Conservation (phyloP, 805 yeast genomes). For the Suhomyces sp. region DNA sequence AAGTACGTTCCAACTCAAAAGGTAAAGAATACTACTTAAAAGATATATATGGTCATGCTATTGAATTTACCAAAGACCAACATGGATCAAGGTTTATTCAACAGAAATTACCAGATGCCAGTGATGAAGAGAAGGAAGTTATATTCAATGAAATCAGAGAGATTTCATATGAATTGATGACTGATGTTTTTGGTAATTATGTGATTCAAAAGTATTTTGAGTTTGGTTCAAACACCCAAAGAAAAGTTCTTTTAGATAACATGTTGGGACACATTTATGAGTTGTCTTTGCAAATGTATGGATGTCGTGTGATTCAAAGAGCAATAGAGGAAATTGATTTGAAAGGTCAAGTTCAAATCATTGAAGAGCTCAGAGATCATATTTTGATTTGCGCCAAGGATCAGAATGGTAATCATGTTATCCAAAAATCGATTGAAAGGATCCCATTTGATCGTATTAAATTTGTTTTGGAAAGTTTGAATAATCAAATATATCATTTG, state of each 20-base stretch:
- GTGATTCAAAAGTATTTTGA: conserved; percentile 95
- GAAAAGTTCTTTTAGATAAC: conserved; percentile 59
- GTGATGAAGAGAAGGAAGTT: conserved; percentile 69
- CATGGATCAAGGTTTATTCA: conserved; percentile 97
- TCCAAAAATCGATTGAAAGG: conserved; percentile 89
- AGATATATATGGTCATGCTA: conserved; percentile 82
- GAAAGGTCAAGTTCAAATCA: conserved; percentile 64
- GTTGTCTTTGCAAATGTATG: conserved; percentile 92
- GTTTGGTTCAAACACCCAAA: conserved; percentile 70
- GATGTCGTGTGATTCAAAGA: conserved; percentile 94
- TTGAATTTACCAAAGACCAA: conserved; percentile 93
- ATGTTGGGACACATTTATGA: conserved; percentile 75
- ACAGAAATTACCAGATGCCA: conserved; percentile 69
- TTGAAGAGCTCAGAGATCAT: conserved; percentile 69
- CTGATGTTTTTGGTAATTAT: conserved; percentile 97
- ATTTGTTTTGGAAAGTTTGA: conserved; percentile 71
- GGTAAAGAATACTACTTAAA: conserved; percentile 61
- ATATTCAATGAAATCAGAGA: conserved; percentile 82
- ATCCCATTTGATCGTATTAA: conserved; percentile 69
- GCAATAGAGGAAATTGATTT: conserved; percentile 74
- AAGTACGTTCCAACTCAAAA: conserved; percentile 65
- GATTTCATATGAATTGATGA: conserved; percentile 74
- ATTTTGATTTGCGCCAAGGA: conserved; percentile 66
- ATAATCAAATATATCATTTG: conserved; percentile 72
- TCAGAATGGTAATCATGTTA: conserved; percentile 97